Evolutionary conservation across 2,329 filamentous ascomycete genomes (phyloP).

Genomic region (Cordyceps tenuipes): DNA sequence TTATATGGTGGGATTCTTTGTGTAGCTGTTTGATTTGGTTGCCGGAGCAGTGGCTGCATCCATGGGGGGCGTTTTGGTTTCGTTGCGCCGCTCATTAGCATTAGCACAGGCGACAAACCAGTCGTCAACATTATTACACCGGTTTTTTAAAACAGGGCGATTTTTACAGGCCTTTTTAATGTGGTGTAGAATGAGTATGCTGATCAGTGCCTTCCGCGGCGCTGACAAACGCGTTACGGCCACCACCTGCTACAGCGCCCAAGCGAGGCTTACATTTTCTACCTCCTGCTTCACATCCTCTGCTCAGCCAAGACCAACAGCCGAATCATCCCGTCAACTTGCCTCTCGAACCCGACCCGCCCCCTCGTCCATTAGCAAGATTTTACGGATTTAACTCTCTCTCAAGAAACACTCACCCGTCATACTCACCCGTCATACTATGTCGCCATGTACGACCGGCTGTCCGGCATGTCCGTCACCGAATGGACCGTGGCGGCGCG

Average conservation of each 20-base stretch:
- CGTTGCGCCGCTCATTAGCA: not conserved
- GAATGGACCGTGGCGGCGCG: constrained; percentile 28
- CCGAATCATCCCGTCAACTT: not conserved
- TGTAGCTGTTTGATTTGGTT: not conserved
- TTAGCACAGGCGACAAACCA: not conserved
- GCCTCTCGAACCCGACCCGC: not conserved
- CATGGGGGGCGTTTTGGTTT: constrained; percentile 7
- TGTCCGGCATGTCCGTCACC: constrained; percentile 28
- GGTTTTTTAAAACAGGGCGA: no score
- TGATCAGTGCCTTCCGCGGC: not conserved
- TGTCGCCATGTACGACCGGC: constrained; percentile 25
- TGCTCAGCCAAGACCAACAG: not conserved
- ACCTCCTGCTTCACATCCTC: no score
- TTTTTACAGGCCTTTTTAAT: no score
- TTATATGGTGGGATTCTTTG: not conserved
- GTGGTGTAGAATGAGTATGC: no score
- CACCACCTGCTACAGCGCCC: not conserved
- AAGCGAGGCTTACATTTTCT: not conserved
- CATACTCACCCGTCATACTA: not conserved
- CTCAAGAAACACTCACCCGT: not conserved
- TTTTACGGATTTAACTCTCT: not conserved
- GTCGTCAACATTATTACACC: not conserved
- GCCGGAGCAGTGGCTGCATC: not conserved
- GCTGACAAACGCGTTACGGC: not conserved
- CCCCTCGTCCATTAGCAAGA: not conserved